These are phyloP conservation scores for Coffea canephora DNA, from an alignment of 257 asterid species.

Conservation along the genomic window DNA sequence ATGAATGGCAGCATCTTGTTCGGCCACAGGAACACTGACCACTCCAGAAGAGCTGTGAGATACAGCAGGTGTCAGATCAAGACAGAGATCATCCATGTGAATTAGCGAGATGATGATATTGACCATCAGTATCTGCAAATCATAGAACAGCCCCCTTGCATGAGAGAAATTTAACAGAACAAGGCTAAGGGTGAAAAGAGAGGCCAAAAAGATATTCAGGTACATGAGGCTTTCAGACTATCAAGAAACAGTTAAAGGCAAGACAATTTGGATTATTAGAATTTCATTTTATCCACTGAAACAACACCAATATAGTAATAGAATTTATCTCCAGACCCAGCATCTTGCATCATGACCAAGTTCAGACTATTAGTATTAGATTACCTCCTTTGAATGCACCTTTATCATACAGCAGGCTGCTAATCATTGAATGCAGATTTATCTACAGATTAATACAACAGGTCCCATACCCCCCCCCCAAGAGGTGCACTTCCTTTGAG, in stretches of 20 bases:
- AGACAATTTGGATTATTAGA: neutral
- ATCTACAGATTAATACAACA: neutral
- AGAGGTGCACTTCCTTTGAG: neutral
- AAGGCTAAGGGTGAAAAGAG: constrained; percentile 17
- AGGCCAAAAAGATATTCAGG: constrained; percentile 16
- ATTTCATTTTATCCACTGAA: neutral
- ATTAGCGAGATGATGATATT: constrained; percentile 79
- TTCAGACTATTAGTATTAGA: neutral
- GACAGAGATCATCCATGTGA: constrained; percentile 77
- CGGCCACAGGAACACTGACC: constrained; percentile 34
- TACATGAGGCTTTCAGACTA: neutral
- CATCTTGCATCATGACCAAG: neutral
- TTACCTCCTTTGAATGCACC: neutral
- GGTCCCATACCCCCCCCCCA: neutral
- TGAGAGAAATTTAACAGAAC: constrained; percentile 20
- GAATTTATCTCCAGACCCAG: neutral
- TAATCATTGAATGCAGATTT: neutral
- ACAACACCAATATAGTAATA: neutral
- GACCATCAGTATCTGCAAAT: constrained; percentile 81
- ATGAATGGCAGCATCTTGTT: constrained; percentile 41
- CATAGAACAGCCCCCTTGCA: constrained; percentile 5
- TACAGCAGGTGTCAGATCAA: constrained; percentile 52
- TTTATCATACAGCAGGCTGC: neutral
- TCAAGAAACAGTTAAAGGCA: neutral
- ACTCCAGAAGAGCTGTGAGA: constrained; percentile 45